Percentiles rank a stretch among this genome's conserved stretches.
These are phyloP conservation scores for Thraustochytrium striatum DNA, from an alignment of 352 stramenopile species.

Conservation along the genomic window DNA sequence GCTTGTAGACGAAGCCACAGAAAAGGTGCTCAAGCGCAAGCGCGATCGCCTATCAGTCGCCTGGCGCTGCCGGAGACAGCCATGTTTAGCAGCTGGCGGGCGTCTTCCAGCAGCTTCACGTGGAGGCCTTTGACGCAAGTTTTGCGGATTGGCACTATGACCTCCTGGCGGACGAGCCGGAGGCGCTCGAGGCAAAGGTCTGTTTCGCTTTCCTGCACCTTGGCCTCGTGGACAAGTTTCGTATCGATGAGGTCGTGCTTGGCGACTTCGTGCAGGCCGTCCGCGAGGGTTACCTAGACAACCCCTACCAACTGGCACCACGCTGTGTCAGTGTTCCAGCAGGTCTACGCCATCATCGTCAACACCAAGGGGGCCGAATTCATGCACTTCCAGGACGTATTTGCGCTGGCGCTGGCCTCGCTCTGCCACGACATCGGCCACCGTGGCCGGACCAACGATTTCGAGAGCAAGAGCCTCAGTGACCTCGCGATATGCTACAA, in stretches of 20 bases:
- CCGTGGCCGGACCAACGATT: slow-evolving; percentile 78
- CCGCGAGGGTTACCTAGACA: slow-evolving; percentile 53
- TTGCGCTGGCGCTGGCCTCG: slow-evolving; percentile 71
- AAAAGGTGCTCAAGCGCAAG: not conserved
- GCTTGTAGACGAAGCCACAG: not conserved
- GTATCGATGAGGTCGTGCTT: slow-evolving; percentile 3
- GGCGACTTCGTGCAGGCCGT: slow-evolving; percentile 53
- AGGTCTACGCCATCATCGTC: slow-evolving; percentile 71
- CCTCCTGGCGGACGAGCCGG: slow-evolving; percentile 12
- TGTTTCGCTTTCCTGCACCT: slow-evolving; percentile 24
- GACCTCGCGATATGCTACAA: slow-evolving; percentile 76
- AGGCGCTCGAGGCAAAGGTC: slow-evolving; percentile 4
- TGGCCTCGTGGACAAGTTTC: slow-evolving; percentile 27
- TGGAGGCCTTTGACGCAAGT: slow-evolving; percentile 18
- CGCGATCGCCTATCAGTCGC: too few relatives aligned
- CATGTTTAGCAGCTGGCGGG: too few relatives aligned
- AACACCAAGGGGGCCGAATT: slow-evolving; percentile 64
- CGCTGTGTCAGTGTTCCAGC: slow-evolving; percentile 76
- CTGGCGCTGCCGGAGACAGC: too few relatives aligned
- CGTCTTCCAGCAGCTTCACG: too few relatives aligned
- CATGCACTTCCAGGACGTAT: slow-evolving; percentile 74
- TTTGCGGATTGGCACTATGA: slow-evolving; percentile 53
- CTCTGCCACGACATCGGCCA: slow-evolving; percentile 84
- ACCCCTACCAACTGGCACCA: slow-evolving; percentile 82
- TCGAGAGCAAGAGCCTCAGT: slow-evolving; percentile 71